Conservation (phyloP, 768 basidiomycete genomes). For the Tulasnella sp. region DNA sequence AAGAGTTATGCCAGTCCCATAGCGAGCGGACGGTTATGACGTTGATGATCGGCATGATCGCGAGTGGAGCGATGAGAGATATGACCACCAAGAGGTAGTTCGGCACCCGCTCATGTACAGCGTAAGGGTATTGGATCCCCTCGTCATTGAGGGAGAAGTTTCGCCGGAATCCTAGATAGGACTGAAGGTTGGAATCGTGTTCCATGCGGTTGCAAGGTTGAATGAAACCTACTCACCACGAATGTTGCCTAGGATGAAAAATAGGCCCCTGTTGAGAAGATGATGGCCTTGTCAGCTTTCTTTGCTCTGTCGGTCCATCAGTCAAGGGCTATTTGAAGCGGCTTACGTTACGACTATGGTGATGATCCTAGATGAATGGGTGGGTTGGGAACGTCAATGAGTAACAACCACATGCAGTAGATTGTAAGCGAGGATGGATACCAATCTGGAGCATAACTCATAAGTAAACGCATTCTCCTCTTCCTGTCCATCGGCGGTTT, state of each 20-base stretch:
- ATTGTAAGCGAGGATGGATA: no score
- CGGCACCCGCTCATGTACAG: conserved; percentile 68
- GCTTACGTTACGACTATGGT: conserved; percentile 58
- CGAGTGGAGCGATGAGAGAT: conserved; percentile 52
- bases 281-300: neutral
- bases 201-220: no score
- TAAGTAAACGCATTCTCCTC: conserved; percentile 35
- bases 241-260: conserved; percentile 54
- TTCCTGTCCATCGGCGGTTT: conserved; percentile 14
- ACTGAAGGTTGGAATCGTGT: neutral
- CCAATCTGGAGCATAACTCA: conserved; percentile 72
- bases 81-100: conserved; percentile 33
- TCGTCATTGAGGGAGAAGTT: conserved; percentile 70
- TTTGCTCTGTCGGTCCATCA: neutral
- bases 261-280: conserved; percentile 37
- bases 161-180: conserved; percentile 40
- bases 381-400: no score
- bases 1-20: conserved; percentile 75
- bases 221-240: conserved; percentile 32
- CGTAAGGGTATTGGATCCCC: conserved; percentile 42
- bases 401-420: no score
- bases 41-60: conserved; percentile 61
- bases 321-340: neutral
- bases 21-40: conserved; percentile 61
- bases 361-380: conserved; percentile 45